These are phyloP conservation scores for Nemania bipapillata DNA, from an alignment of 2,329 filamentous ascomycete species.

Conservation along the genomic window DNA sequence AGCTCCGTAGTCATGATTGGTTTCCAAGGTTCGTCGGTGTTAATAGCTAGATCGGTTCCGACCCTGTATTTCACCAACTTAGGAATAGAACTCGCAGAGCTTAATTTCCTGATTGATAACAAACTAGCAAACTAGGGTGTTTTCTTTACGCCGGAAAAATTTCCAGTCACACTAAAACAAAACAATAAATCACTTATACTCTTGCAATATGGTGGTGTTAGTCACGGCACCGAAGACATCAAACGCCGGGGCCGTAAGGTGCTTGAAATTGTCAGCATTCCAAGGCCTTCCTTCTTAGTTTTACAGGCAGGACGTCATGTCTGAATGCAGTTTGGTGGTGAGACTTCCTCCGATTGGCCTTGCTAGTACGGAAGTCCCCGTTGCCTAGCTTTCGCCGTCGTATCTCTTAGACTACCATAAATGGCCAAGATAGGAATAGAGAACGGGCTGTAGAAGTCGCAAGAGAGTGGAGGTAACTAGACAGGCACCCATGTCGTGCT, in stretches of 20 bases:
- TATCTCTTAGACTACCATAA: neutral
- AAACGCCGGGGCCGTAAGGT: neutral
- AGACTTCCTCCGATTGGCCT: slow-evolving; percentile 17
- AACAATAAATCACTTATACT: neutral
- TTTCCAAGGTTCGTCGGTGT: neutral
- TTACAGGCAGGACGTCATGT: slow-evolving; percentile 3
- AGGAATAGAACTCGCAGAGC: neutral
- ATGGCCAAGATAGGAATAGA: slow-evolving; percentile 2
- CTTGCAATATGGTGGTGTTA: neutral
- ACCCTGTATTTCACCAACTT: neutral
- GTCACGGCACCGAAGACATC: slow-evolving; percentile 3
- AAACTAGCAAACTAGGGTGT: neutral
- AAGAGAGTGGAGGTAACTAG: slow-evolving; percentile 5
- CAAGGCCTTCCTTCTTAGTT: neutral
- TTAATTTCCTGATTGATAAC: neutral
- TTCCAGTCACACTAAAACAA: neutral
- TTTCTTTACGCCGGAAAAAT: neutral
- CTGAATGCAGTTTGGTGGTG: slow-evolving; percentile 7
- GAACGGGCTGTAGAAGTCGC: neutral
- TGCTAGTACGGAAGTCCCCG: slow-evolving; percentile 6
- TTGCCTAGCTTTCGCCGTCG: neutral
- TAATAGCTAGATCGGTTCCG: neutral
- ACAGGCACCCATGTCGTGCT: slow-evolving; percentile 9
- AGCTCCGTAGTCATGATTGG: slow-evolving; percentile 6
- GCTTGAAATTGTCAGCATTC: slow-evolving; percentile 31